Base-by-base conservation (phyloP, 768 basidiomycete species). In the Ramaria rubella region DNA sequence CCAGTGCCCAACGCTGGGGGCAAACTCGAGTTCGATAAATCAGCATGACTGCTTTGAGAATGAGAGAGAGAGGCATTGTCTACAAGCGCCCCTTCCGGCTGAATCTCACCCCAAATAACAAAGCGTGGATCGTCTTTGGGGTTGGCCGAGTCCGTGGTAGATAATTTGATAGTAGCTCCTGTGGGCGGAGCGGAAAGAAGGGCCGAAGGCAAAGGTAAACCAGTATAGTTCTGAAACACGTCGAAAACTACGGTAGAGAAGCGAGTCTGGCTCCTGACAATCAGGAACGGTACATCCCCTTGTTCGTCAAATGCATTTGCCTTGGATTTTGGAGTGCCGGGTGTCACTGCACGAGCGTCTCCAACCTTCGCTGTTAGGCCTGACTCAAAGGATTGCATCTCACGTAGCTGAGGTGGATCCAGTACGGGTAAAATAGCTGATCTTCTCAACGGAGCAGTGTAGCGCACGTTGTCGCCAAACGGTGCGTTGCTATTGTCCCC, bases 121-220 rank as follows among this genome's bases (percentile, higher is more conserved):
- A 94, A 94, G 0, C 92, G 81, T 15, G 93, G 91, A 62, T 96
- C 93, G 60, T 94, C 87, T 14, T 85, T 80, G 6, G 90, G 90
- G 1, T 85, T 80, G 14, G 84, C 82, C 27, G 77, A 81, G 55
- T 86, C 81, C 33, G 87, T 85, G 0, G 80, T 68, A 24, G 80
- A 77, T 14, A 89, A 68, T 66, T 81, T 85, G 69, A 89, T 84
- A 27, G 89, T 86, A 2, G 83, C 82, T 30, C 83, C 82, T 43
- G 79, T 80, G 9, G 75, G 75, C 5, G 76, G 71, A 42, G 80
- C 81, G 0, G 77, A 71, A 5, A 79, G 76, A 24, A 90, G 72
- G 53, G 78, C 81, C 58, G 91, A 87, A 12, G 90, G 75, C 5
- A 82, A 73, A 9, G 88, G 89, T 36, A 90, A 73, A 19, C 90